These are phyloP conservation scores for Pholiota conissans DNA, from an alignment of 768 basidiomycete species.

Conservation along the genomic window DNA sequence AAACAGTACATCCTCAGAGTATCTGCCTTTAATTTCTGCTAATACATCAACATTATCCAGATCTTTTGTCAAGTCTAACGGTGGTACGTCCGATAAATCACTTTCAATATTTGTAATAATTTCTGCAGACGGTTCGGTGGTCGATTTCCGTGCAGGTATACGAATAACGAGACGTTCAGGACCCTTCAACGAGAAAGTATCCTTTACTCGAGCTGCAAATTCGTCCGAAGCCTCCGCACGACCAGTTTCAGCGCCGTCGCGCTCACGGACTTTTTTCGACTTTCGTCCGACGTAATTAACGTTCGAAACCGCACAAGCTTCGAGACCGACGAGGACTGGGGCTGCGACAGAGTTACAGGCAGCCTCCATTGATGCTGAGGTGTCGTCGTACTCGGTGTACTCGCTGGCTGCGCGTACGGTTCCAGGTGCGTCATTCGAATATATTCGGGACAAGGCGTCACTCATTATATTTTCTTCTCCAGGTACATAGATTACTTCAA, in stretches of 20 bases:
- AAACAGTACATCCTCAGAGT: background rate
- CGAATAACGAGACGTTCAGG: background rate
- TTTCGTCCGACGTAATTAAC: background rate
- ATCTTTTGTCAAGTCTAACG: background rate
- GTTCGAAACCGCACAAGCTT: background rate
- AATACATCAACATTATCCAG: background rate
- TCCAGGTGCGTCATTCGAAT: conserved; percentile 18
- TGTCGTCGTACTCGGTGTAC: conserved; percentile 20
- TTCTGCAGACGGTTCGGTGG: background rate
- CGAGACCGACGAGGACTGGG: background rate
- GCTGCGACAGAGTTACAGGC: background rate
- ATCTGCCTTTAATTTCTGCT: background rate
- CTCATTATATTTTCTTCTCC: conserved; percentile 30
- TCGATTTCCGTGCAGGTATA: background rate
- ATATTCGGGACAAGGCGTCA: conserved; percentile 27
- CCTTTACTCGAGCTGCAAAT: conserved; percentile 1
- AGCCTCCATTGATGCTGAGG: conserved; percentile 5
- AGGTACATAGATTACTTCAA: conserved; percentile 13
- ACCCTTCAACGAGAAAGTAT: background rate
- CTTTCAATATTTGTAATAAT: background rate
- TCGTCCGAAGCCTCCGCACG: background rate
- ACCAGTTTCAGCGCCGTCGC: background rate
- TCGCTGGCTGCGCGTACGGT: conserved; percentile 16
- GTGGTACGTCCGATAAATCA: background rate
- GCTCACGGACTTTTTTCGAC: background rate